Evolutionary conservation across 345 rosid genomes (phyloP).

Genomic region (Chamaenerion angustifolium): DNA sequence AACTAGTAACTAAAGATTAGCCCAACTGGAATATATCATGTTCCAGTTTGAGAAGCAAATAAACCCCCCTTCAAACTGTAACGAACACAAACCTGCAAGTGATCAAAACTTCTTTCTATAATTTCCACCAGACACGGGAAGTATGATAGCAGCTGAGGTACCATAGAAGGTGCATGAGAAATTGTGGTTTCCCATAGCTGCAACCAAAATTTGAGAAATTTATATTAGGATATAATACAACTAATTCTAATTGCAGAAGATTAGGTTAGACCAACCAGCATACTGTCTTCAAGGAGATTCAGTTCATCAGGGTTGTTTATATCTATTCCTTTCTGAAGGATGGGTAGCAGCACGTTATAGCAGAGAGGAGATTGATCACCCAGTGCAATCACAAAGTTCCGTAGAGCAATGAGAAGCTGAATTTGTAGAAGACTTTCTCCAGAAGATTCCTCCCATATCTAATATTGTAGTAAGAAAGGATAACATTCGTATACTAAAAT

Average conservation of each 20-base stretch:
- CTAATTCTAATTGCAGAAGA: not conserved
- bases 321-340: constrained; percentile 78
- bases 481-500: not conserved
- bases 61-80: not conserved
- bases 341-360: constrained; percentile 67
- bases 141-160: constrained; percentile 61
- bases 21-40: too few relatives aligned
- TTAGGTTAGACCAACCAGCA: constrained; percentile 48
- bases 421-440: constrained; percentile 95
- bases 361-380: constrained; percentile 76
- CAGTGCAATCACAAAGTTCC: constrained; percentile 79
- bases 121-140: constrained; percentile 73
- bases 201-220: constrained; percentile 6
- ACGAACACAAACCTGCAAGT: constrained; percentile 56
- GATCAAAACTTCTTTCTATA: constrained; percentile 85
- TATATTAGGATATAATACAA: constrained; percentile 5
- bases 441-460: constrained; percentile 96
- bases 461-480: constrained; percentile 4
- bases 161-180: constrained; percentile 83
- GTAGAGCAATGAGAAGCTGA: constrained; percentile 91
- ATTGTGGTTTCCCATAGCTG: constrained; percentile 96
- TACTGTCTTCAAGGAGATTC: constrained; percentile 88
- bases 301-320: constrained; percentile 78
- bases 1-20: too few relatives aligned
- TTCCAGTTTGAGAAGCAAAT: too few relatives aligned